phyloP scores from a whole-genome alignment of 2,329 filamentous ascomycete species.

The Bipolaris gigantea region DNA sequence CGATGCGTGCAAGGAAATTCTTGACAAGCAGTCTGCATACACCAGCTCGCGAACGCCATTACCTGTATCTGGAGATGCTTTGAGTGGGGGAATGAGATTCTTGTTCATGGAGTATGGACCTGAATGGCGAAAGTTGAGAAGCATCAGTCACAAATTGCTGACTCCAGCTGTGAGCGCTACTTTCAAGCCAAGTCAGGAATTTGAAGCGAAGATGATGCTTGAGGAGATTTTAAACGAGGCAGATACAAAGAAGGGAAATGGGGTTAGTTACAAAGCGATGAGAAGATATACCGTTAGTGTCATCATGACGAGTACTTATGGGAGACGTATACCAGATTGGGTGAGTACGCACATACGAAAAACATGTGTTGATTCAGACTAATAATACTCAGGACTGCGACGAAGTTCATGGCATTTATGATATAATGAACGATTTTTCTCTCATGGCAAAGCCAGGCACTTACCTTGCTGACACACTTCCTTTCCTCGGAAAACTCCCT shows the following conservation, averaged over 20 bases:
- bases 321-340: constrained; percentile 37
- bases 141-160: constrained; percentile 45
- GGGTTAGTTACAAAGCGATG: constrained; percentile 32
- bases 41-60: constrained; percentile 44
- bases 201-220: constrained; percentile 51
- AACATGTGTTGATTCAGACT: neutral
- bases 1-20: constrained; percentile 49
- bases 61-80: constrained; percentile 46
- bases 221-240: constrained; percentile 45
- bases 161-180: constrained; percentile 43
- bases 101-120: constrained; percentile 48
- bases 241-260: constrained; percentile 21
- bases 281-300: constrained; percentile 39
- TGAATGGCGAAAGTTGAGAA: constrained; percentile 47
- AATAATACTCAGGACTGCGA: constrained; percentile 29
- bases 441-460: constrained; percentile 31
- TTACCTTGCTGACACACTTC: constrained; percentile 38
- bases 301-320: constrained; percentile 45
- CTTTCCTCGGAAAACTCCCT: constrained; percentile 33
- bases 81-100: constrained; percentile 48
- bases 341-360: constrained; percentile 15
- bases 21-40: constrained; percentile 46
- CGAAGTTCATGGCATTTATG: constrained; percentile 38
- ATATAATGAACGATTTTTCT: constrained; percentile 43
- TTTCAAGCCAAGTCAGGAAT: constrained; percentile 51